Percentiles rank a stretch among this genome's conserved stretches.
These are phyloP conservation scores for Lactarius pseudohatsudake DNA, from an alignment of 768 basidiomycete genomes.

Conservation along the genomic window DNA sequence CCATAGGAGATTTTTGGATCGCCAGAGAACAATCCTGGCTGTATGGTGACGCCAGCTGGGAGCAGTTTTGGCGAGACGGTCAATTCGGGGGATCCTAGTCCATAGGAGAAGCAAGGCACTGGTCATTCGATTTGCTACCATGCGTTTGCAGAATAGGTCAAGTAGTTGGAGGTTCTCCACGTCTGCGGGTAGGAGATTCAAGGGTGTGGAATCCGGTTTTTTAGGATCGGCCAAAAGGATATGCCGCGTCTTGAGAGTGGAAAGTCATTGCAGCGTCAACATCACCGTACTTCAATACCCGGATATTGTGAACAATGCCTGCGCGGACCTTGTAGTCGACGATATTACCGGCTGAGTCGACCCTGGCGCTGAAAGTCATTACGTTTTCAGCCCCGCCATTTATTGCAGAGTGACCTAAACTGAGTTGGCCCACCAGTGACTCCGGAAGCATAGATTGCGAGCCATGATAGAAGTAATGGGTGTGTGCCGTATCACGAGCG, in stretches of 20 bases:
- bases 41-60: constrained; percentile 20
- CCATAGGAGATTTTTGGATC: constrained; percentile 53
- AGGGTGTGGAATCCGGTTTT: constrained; percentile 16
- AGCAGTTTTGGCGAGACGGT: constrained; percentile 34
- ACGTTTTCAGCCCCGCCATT: constrained; percentile 51
- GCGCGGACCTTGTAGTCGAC: constrained; percentile 68
- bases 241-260: constrained; percentile 22
- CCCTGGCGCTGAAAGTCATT: constrained; percentile 76
- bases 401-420: constrained; percentile 42
- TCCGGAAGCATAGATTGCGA: constrained; percentile 74
- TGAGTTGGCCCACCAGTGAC: constrained; percentile 50
- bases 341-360: constrained; percentile 63
- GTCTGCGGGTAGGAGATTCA: constrained; percentile 14
- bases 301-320: constrained; percentile 70
- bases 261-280: constrained; percentile 55
- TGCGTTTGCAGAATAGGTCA: constrained; percentile 29
- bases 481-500: constrained; percentile 52
- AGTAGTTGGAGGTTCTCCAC: constrained; percentile 37
- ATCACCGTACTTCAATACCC: constrained; percentile 60
- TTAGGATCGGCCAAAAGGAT: constrained; percentile 47
- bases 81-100: constrained; percentile 15
- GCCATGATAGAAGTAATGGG: constrained; percentile 65
- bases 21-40: constrained; percentile 39
- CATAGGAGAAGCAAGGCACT: constrained; percentile 3
- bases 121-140: constrained; percentile 10